Evolutionary conservation across 140 eudicot species (phyloP).

Genomic region (Ambrosia hybrid): DNA sequence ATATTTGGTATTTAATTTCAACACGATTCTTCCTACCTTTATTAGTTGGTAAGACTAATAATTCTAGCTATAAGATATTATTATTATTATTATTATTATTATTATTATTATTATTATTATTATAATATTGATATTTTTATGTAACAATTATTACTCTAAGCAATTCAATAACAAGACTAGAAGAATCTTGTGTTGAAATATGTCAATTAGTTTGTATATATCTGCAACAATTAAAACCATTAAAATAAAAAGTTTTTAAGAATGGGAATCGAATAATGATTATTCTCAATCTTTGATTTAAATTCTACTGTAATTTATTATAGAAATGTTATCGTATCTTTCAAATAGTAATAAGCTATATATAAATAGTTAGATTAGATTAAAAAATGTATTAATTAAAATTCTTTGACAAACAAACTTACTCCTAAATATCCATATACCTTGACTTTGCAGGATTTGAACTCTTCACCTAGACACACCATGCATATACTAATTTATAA

Average conservation of each 20-base stretch:
- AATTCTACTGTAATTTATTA: not conserved
- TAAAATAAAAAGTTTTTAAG: not conserved
- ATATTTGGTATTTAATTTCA: conserved; percentile 6
- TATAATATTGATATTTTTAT: not conserved
- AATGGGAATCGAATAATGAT: not conserved
- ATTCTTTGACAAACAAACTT: too few relatives aligned
- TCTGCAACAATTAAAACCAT: not conserved
- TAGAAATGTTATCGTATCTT: not conserved
- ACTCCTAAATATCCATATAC: too few relatives aligned
- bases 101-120: not conserved
- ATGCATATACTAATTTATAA: too few relatives aligned
- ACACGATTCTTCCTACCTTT: conserved; percentile 1
- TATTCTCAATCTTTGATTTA: not conserved
- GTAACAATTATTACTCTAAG: not conserved
- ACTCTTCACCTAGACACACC: too few relatives aligned
- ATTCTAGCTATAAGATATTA: too few relatives aligned
- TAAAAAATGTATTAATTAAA: too few relatives aligned
- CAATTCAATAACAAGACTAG: not conserved
- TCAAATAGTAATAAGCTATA: too few relatives aligned
- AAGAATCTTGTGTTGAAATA: not conserved
- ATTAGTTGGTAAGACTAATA: not conserved
- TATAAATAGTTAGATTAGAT: too few relatives aligned
- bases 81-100: too few relatives aligned
- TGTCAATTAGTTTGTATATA: not conserved
- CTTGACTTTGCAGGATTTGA: too few relatives aligned